phyloP scores from a whole-genome alignment of 1,139 yeast genomes.

The Candida dubliniensis region DNA sequence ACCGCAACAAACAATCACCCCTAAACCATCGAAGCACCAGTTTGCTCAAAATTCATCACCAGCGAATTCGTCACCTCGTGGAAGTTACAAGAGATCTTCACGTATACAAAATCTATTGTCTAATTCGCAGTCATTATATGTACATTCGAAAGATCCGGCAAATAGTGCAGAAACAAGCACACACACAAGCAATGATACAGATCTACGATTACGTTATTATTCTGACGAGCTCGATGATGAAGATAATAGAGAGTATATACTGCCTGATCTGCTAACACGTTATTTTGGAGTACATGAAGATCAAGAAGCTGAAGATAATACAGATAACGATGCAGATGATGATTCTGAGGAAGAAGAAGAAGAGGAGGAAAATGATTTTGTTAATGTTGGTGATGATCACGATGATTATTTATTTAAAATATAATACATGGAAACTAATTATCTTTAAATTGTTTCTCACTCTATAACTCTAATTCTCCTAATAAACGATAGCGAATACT shows the following conservation, averaged over 20 bases:
- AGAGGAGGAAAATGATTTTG: conserved; percentile 30
- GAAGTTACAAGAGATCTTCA: conserved; percentile 18
- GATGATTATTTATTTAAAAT: conserved; percentile 37
- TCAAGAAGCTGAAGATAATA: conserved; percentile 19
- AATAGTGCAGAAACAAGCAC: conserved; percentile 14
- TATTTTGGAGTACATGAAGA: conserved; percentile 27
- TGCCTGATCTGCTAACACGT: conserved; percentile 43
- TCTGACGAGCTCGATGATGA: conserved; percentile 25
- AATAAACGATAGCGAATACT: conserved; percentile 30
- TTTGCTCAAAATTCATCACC: conserved; percentile 5
- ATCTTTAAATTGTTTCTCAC: conserved; percentile 1
- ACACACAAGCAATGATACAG: conserved; percentile 15
- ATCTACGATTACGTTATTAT: conserved; percentile 12
- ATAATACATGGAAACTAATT: not conserved
- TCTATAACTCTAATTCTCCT: conserved; percentile 5
- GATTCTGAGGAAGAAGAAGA: conserved; percentile 18
- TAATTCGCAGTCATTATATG: conserved; percentile 41
- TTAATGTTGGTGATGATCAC: conserved; percentile 26
- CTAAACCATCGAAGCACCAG: conserved; percentile 11
- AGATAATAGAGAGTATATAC: conserved; percentile 40
- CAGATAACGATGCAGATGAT: conserved; percentile 20
- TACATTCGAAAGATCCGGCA: conserved; percentile 23
- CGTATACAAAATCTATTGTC: conserved; percentile 37
- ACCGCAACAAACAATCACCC: conserved; percentile 10
- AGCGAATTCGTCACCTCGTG: conserved; percentile 4